These are phyloP conservation scores for Astragalus membranaceus DNA, from an alignment of 306 rosid species.

Conservation along the genomic window DNA sequence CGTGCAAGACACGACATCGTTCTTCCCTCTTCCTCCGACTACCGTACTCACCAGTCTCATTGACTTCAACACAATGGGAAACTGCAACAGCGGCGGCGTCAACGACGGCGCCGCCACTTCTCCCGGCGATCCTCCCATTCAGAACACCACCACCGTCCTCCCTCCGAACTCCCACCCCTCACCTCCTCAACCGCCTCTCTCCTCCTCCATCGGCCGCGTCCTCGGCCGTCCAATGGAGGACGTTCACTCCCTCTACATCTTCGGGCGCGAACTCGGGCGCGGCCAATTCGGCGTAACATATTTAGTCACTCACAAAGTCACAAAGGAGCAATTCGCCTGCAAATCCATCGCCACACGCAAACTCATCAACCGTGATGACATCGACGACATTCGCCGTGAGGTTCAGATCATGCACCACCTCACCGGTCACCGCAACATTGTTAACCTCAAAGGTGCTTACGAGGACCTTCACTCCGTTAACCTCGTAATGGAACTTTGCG, in stretches of 20 bases:
- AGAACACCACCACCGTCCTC: constrained; percentile 41
- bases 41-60: not conserved
- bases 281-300: constrained; percentile 95
- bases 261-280: constrained; percentile 95
- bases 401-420: constrained; percentile 99
- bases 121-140: not conserved
- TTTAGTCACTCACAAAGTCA: constrained; percentile 61
- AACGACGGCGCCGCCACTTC: not conserved
- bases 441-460: constrained; percentile 82
- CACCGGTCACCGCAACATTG: constrained; percentile 86
- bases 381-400: constrained; percentile 84
- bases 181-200: constrained; percentile 1
- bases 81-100: constrained; percentile 29
- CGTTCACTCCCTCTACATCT: constrained; percentile 56
- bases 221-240: constrained; percentile 82
- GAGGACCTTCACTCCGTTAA: constrained; percentile 97
- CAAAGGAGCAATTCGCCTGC: constrained; percentile 76
- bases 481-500: constrained; percentile 93
- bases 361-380: constrained; percentile 61
- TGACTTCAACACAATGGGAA: constrained; percentile 44
- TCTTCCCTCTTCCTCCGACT: constrained; percentile 16
- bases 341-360: constrained; percentile 86
- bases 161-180: constrained; percentile 49
- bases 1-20: not conserved
- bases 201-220: constrained; percentile 56